Percentiles rank a stretch among this genome's conserved stretches.
phyloP scores from a whole-genome alignment of 2,329 filamentous ascomycete genomes.

The Colletotrichum incanum region DNA sequence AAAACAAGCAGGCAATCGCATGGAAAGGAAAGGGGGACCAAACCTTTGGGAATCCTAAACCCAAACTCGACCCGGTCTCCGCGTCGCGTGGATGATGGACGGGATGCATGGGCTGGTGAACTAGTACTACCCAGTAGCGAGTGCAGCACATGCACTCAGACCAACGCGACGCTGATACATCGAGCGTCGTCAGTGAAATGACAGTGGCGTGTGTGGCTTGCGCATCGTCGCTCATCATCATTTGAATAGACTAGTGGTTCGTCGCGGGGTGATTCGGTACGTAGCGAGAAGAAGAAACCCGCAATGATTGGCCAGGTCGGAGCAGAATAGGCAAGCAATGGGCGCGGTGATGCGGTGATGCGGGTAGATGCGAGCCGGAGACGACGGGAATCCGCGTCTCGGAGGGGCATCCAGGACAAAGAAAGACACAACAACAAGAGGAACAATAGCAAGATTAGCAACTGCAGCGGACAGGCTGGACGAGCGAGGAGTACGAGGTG shows the following conservation, averaged over 20 bases:
- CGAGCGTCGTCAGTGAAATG: conserved; percentile 23
- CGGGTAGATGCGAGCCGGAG: conserved; percentile 23
- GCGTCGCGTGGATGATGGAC: conserved; percentile 30
- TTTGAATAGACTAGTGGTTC: conserved; percentile 28
- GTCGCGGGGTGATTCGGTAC: conserved; percentile 19
- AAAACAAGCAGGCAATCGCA: not conserved
- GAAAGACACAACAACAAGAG: no score
- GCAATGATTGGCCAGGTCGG: conserved; percentile 22
- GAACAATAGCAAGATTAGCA: not conserved
- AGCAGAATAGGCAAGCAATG: not conserved
- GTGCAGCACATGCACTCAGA: not conserved
- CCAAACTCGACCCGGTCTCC: conserved; percentile 4
- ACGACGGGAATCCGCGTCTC: conserved; percentile 4
- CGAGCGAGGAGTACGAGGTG: no score
- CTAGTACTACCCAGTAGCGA: not conserved
- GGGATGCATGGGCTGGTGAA: not conserved
- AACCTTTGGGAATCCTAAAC: not conserved
- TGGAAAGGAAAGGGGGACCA: not conserved
- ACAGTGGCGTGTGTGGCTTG: conserved; percentile 38
- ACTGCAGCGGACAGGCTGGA: no score
- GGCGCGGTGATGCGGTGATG: conserved; percentile 7
- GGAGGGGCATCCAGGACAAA: not conserved
- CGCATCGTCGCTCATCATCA: conserved; percentile 31
- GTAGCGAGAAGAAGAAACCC: not conserved
- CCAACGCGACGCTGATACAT: not conserved